Percentiles rank a stretch among this genome's conserved stretches.
These are phyloP conservation scores for Rhizopogon sp. DNA, from an alignment of 768 basidiomycete species.

Conservation along the genomic window DNA sequence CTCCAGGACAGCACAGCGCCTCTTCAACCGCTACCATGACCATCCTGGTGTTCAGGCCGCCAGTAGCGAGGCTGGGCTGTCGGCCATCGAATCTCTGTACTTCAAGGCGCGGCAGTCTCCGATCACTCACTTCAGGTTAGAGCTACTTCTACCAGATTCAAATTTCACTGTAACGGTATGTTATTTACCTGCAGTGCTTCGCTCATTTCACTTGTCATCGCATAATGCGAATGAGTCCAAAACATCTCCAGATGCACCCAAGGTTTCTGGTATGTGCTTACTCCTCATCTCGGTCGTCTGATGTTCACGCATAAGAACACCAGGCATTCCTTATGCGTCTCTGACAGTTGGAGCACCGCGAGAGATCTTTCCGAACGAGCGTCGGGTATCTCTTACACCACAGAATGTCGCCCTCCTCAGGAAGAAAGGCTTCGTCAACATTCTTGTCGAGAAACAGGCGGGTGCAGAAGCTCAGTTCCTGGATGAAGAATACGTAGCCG, in stretches of 20 bases:
- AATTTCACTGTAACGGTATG: background rate
- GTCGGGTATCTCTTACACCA: slow-evolving; percentile 78
- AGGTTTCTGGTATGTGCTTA: slow-evolving; percentile 19
- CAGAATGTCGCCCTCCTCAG: slow-evolving; percentile 67
- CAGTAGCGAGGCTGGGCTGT: slow-evolving; percentile 17
- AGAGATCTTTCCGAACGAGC: slow-evolving; percentile 74
- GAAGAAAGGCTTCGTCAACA: slow-evolving; percentile 77
- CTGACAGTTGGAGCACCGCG: slow-evolving; percentile 73
- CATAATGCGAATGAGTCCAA: slow-evolving; percentile 17
- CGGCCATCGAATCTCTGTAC: slow-evolving; percentile 13
- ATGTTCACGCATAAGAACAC: background rate
- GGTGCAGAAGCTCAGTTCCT: slow-evolving; percentile 73
- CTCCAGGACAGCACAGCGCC: slow-evolving; percentile 5
- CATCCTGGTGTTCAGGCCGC: slow-evolving; percentile 26
- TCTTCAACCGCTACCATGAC: slow-evolving; percentile 22
- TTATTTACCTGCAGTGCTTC: slow-evolving; percentile 15
- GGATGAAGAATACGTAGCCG: slow-evolving; percentile 73
- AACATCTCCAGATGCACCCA: slow-evolving; percentile 10
- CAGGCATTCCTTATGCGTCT: slow-evolving; percentile 62
- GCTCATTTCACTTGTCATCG: slow-evolving; percentile 27
- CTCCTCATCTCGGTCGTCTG: background rate
- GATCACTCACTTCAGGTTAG: slow-evolving; percentile 21
- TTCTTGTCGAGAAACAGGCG: slow-evolving; percentile 70
- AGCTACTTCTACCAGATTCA: background rate
- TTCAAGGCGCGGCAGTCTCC: slow-evolving; percentile 9